A percentile compares a stretch with the other conserved stretches of the same genome.
Evolutionary conservation across 306 rosid species (phyloP).

Genomic region (Parietaria judaica): DNA sequence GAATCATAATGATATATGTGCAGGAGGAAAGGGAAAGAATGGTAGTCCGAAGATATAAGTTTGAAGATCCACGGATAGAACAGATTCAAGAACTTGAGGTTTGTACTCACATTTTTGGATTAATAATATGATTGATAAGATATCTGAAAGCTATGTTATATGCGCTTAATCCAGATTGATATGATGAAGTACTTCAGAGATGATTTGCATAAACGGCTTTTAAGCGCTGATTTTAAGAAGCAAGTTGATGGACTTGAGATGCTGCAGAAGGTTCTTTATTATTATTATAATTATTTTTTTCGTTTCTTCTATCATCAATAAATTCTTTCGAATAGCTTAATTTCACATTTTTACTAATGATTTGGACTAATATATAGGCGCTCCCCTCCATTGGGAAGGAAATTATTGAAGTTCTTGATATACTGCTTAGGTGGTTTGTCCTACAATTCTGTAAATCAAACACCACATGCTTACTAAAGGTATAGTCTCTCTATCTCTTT

Average conservation of each 20-base stretch:
- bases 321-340: constrained; percentile 10
- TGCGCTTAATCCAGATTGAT: constrained; percentile 60
- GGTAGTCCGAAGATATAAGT: constrained; percentile 79
- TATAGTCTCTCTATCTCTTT: constrained; percentile 12
- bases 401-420: constrained; percentile 79
- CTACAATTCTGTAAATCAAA: constrained; percentile 97
- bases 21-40: constrained; percentile 94
- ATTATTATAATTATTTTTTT: no score
- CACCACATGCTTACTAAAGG: constrained; percentile 96
- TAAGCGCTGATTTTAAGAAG: constrained; percentile 89
- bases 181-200: constrained; percentile 92
- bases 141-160: constrained; percentile 7
- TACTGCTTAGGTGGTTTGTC: constrained; percentile 88
- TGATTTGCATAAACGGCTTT: constrained; percentile 88
- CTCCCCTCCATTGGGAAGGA: constrained; percentile 83
- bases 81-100: constrained; percentile 99
- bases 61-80: constrained; percentile 88
- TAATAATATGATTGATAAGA: neutral
- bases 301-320: neutral
- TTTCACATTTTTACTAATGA: constrained; percentile 8
- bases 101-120: constrained; percentile 7
- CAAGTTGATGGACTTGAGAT: constrained; percentile 97
- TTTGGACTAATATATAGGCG: constrained; percentile 43
- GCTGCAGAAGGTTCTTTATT: constrained; percentile 67
- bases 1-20: constrained; percentile 20